Percentiles rank a stretch among this genome's conserved stretches.
Evolutionary conservation across 345 rosid genomes (phyloP).

Genomic region (Punica granatum): DNA sequence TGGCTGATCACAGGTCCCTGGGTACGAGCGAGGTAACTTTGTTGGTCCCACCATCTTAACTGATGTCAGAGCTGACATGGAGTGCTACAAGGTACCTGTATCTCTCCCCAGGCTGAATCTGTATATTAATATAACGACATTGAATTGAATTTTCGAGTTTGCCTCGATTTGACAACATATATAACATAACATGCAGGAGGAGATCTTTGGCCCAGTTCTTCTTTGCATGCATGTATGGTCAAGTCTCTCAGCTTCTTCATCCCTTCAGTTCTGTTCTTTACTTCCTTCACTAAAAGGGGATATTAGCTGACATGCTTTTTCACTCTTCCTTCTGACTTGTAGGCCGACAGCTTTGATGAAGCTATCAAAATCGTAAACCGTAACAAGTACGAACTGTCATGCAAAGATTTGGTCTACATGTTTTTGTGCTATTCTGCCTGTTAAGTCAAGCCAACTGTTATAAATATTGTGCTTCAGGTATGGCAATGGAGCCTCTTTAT

Average conservation of each 20-base stretch:
- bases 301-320: conserved; percentile 6
- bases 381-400: conserved; percentile 48
- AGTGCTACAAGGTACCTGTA: conserved; percentile 81
- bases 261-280: conserved; percentile 8
- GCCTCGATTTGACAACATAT: neutral
- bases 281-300: neutral
- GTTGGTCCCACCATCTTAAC: conserved; percentile 90
- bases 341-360: conserved; percentile 89
- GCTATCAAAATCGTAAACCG: conserved; percentile 73
- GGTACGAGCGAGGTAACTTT: conserved; percentile 86
- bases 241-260: neutral
- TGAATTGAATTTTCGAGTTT: neutral
- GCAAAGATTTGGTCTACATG: conserved; percentile 4
- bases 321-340: conserved; percentile 15
- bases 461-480: conserved; percentile 41
- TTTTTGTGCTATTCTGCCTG: neutral
- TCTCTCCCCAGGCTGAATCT: neutral
- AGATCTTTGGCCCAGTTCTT: conserved; percentile 97
- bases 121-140: neutral
- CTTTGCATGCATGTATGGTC: conserved; percentile 75
- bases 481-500: conserved; percentile 91
- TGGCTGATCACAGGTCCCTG: conserved; percentile 57
- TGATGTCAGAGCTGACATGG: conserved; percentile 82
- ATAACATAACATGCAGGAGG: conserved; percentile 55
- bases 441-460: no score